A percentile compares a stretch with the other conserved stretches of the same genome.
phyloP scores from a whole-genome alignment of 108 stramenopile genomes.

The Cyclotella kingstonii region DNA sequence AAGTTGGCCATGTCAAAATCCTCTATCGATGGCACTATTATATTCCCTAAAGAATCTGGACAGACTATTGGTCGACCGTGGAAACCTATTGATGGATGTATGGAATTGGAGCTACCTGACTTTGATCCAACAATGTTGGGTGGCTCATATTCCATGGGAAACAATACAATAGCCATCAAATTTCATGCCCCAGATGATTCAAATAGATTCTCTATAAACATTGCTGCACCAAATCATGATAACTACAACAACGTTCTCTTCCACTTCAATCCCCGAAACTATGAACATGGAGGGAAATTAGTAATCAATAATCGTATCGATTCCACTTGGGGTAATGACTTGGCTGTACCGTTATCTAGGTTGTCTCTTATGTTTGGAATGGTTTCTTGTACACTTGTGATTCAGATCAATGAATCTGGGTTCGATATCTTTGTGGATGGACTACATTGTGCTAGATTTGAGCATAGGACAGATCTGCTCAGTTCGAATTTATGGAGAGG shows the following conservation, averaged over 20 bases:
- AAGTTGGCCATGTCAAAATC: slow-evolving; percentile 43
- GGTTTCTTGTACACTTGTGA: slow-evolving; percentile 57
- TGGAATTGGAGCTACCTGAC: slow-evolving; percentile 59
- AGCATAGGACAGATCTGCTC: slow-evolving; percentile 61
- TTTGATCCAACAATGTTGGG: slow-evolving; percentile 44
- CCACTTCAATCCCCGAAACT: slow-evolving; percentile 78
- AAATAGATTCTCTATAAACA: slow-evolving; percentile 78
- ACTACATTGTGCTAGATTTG: slow-evolving; percentile 73
- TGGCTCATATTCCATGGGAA: slow-evolving; percentile 41
- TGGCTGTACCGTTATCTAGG: slow-evolving; percentile 69
- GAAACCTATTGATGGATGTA: slow-evolving; percentile 71
- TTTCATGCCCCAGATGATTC: slow-evolving; percentile 75
- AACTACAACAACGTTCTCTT: slow-evolving; percentile 69
- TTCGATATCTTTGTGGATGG: slow-evolving; percentile 81
- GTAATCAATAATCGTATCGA: slow-evolving; percentile 82
- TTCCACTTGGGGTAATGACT: slow-evolving; percentile 74
- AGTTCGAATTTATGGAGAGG: neutral
- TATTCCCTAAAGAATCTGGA: slow-evolving; percentile 38
- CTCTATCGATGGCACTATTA: slow-evolving; percentile 38
- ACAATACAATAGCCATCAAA: slow-evolving; percentile 87
- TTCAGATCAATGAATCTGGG: slow-evolving; percentile 82
- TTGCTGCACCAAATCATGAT: slow-evolving; percentile 49
- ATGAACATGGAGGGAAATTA: slow-evolving; percentile 54
- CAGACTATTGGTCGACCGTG: slow-evolving; percentile 29
- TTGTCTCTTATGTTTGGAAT: slow-evolving; percentile 81